A percentile compares a stretch with the other conserved stretches of the same genome.
Conservation (phyloP, 2,329 filamentous ascomycete species). For the Phaeoacremonium minimum region DNA sequence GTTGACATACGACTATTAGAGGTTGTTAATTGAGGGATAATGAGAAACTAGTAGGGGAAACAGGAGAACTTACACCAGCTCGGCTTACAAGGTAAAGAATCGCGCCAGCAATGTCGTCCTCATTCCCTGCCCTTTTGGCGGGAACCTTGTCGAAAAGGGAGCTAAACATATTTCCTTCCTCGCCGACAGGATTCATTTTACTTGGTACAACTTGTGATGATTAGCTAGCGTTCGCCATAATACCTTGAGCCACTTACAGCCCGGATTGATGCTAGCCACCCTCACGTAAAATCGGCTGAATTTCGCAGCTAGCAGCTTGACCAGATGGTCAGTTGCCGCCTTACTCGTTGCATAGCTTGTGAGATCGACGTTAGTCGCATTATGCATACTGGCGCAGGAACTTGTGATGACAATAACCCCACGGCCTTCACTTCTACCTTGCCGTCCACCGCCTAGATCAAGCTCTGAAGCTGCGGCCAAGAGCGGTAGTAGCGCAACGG, state of each 20-base stretch:
- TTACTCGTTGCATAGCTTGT: constrained; percentile 48
- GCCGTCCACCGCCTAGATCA: constrained; percentile 20
- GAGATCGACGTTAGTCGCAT: constrained; percentile 46
- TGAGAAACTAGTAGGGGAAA: not conserved
- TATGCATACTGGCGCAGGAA: constrained; percentile 48
- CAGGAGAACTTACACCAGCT: constrained; percentile 20
- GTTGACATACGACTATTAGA: constrained; percentile 23
- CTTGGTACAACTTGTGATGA: constrained; percentile 25
- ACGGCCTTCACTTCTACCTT: constrained; percentile 35
- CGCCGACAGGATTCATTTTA: constrained; percentile 26
- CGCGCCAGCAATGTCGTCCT: constrained; percentile 22
- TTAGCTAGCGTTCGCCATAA: not conserved
- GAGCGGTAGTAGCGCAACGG: constrained; percentile 38
- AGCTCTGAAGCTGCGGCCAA: constrained; percentile 31
- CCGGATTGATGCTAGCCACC: constrained; percentile 25
- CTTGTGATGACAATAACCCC: constrained; percentile 44
- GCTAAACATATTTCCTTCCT: constrained; percentile 24
- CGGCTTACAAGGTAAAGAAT: constrained; percentile 23
- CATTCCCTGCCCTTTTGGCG: constrained; percentile 21
- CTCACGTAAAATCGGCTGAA: constrained; percentile 29
- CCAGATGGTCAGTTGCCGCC: constrained; percentile 47
- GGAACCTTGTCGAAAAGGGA: constrained; percentile 24
- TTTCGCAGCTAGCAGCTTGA: constrained; percentile 41
- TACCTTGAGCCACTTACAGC: constrained; percentile 19
- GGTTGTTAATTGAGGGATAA: no score